A percentile compares a stretch with the other conserved stretches of the same genome.
Evolutionary conservation across 75 land plant species (phyloP).

Genomic region (Sequoia sempervirens): DNA sequence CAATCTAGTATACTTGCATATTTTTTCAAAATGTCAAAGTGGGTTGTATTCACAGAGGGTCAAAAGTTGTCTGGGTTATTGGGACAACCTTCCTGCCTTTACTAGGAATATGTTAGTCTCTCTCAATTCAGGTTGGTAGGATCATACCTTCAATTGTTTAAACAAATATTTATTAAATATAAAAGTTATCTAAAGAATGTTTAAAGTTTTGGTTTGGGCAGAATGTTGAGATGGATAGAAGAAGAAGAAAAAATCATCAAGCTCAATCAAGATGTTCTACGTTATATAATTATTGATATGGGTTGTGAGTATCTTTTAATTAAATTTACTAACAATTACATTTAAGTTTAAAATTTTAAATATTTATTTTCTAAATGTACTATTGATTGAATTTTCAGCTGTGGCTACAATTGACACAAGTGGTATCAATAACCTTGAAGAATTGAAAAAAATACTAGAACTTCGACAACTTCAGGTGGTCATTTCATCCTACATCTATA

Average conservation of each 20-base stretch:
- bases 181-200: too few relatives aligned
- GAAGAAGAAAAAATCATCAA: not conserved
- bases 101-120: too few relatives aligned
- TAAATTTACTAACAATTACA: not conserved
- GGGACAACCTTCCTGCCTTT: too few relatives aligned
- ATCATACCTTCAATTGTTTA: too few relatives aligned
- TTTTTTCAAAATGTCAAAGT: too few relatives aligned
- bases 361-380: not conserved
- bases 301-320: constrained; percentile 1
- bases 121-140: too few relatives aligned
- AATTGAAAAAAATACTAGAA: constrained; percentile 42
- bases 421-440: constrained; percentile 65
- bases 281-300: not conserved
- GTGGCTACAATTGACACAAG: constrained; percentile 74
- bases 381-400: constrained; percentile 17
- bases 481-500: not conserved
- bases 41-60: too few relatives aligned
- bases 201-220: not conserved
- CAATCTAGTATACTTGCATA: too few relatives aligned
- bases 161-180: too few relatives aligned
- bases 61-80: too few relatives aligned
- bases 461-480: constrained; percentile 39
- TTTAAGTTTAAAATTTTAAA: not conserved
- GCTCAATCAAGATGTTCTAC: not conserved
- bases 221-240: constrained; percentile 1